These are phyloP conservation scores for Colletotrichum theobromicola DNA, from an alignment of 2,329 filamentous ascomycete species.

Conservation along the genomic window DNA sequence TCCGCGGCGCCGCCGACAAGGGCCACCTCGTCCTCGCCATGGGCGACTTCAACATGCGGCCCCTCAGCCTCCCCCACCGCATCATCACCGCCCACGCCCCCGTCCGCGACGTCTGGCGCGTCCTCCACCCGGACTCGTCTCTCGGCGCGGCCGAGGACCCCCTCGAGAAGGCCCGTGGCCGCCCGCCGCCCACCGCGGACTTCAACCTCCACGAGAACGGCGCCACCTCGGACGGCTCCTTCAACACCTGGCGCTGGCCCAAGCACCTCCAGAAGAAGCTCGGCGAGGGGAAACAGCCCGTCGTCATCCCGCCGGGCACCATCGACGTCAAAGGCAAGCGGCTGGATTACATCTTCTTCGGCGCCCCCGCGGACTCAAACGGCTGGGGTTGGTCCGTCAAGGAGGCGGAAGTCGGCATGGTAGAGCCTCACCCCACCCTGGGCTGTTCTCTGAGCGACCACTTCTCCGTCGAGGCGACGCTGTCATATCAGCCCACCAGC, in stretches of 20 bases:
- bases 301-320: constrained; percentile 67
- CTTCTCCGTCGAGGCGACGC: constrained; percentile 85
- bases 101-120: constrained; percentile 83
- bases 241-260: constrained; percentile 95
- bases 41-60: constrained; percentile 98
- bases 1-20: constrained; percentile 79
- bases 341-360: constrained; percentile 93
- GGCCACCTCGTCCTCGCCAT: constrained; percentile 85
- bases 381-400: constrained; percentile 69
- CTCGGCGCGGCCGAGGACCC: constrained; percentile 74
- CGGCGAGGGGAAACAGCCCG: constrained; percentile 64
- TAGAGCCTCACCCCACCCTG: constrained; percentile 78
- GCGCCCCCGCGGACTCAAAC: constrained; percentile 32
- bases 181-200: constrained; percentile 74
- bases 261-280: constrained; percentile 72
- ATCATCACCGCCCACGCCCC: constrained; percentile 80
- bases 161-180: constrained; percentile 68
- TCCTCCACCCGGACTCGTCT: constrained; percentile 83
- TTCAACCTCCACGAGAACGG: constrained; percentile 84
- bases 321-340: constrained; percentile 80
- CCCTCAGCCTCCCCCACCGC: constrained; percentile 81
- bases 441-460: constrained; percentile 92
- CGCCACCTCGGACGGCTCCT: constrained; percentile 81
- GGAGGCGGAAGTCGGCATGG: constrained; percentile 77
- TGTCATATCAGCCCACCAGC: constrained; percentile 54